These are phyloP conservation scores for Cladosporium sp. DNA, from an alignment of 2,329 filamentous ascomycete species.

Conservation along the genomic window DNA sequence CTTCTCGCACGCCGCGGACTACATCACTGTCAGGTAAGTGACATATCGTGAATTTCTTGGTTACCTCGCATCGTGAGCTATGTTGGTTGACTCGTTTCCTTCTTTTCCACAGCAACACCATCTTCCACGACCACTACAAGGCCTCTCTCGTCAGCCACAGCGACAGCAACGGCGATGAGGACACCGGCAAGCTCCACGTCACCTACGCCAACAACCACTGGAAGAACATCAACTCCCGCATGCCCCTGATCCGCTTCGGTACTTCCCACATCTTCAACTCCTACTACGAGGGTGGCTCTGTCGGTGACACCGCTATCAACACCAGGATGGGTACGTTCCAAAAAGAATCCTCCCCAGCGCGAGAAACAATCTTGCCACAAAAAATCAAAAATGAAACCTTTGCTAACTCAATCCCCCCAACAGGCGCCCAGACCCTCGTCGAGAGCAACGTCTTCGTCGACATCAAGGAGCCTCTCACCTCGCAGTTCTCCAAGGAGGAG, in stretches of 20 bases:
- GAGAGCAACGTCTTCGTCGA: constrained; percentile 44
- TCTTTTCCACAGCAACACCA: constrained; percentile 36
- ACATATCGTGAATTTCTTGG: constrained; percentile 24
- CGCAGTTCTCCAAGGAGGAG: constrained; percentile 34
- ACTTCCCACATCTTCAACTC: constrained; percentile 64
- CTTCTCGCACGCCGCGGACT: constrained; percentile 65
- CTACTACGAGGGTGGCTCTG: constrained; percentile 43
- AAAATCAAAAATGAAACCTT: not conserved
- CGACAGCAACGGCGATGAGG: constrained; percentile 60
- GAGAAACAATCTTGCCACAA: not conserved
- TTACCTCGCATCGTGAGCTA: not conserved
- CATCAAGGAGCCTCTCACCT: constrained; percentile 41
- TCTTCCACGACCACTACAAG: constrained; percentile 64
- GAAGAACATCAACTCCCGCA: constrained; percentile 64
- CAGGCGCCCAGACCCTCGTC: constrained; percentile 45
- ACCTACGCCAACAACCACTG: constrained; percentile 70
- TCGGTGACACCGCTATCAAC: constrained; percentile 44
- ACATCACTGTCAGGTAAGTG: constrained; percentile 51
- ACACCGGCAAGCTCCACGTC: constrained; percentile 63
- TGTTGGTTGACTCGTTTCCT: not conserved
- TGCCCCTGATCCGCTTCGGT: constrained; percentile 66
- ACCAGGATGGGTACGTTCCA: constrained; percentile 37
- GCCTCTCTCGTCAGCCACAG: constrained; percentile 63
- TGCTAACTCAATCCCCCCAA: not conserved
- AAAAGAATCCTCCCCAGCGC: not conserved